phyloP scores from a whole-genome alignment of 345 rosid genomes.

The Ceriops tagal region DNA sequence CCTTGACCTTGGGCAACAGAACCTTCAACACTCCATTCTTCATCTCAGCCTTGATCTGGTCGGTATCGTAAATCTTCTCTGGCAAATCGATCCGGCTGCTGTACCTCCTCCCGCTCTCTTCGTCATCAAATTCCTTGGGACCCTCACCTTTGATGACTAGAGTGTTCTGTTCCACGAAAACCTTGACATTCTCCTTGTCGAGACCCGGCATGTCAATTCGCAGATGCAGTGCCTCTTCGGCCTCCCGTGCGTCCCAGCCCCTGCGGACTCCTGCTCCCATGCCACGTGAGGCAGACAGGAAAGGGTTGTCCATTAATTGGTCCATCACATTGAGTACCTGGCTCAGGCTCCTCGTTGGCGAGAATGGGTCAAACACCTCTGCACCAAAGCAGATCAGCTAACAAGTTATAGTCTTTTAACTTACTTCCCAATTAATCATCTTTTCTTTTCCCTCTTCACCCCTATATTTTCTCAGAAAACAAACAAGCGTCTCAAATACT shows the following conservation, averaged over 20 bases:
- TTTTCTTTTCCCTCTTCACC: not conserved
- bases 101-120: constrained; percentile 42
- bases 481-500: not conserved
- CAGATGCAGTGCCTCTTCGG: constrained; percentile 32
- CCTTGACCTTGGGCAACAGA: constrained; percentile 69
- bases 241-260: constrained; percentile 55
- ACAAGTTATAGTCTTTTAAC: not conserved
- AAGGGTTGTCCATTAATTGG: constrained; percentile 46
- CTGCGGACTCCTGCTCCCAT: constrained; percentile 36
- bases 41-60: constrained; percentile 79
- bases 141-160: constrained; percentile 58
- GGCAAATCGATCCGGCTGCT: constrained; percentile 45
- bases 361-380: constrained; percentile 46
- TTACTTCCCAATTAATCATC: not conserved
- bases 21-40: constrained; percentile 80
- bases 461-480: not conserved
- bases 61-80: constrained; percentile 36
- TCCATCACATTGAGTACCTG: constrained; percentile 69
- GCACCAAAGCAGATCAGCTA: constrained; percentile 23
- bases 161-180: constrained; percentile 51
- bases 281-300: constrained; percentile 36
- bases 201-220: constrained; percentile 59
- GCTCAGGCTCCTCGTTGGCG: constrained; percentile 55
- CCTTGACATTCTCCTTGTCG: constrained; percentile 48
- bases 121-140: constrained; percentile 38